Evolutionary conservation across 225 moss, liverwort and hornwort genomes (phyloP).

Genomic region (Pseudisothecium myosuroides): DNA sequence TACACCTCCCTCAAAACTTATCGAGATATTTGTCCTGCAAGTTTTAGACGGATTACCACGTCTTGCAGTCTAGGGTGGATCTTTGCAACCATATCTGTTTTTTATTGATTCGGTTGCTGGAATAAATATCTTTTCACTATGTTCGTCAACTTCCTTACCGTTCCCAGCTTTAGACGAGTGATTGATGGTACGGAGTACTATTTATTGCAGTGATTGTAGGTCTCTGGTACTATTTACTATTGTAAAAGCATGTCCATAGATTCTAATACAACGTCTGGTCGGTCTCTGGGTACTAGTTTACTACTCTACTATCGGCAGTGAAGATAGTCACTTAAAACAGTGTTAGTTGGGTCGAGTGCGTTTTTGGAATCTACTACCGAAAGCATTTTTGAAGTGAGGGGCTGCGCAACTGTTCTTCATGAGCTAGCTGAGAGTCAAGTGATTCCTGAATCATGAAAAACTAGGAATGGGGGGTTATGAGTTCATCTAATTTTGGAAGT

Average conservation of each 20-base stretch:
- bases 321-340: neutral
- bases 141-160: neutral
- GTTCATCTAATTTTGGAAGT: neutral
- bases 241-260: neutral
- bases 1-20: neutral
- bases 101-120: neutral
- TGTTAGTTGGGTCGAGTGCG: neutral
- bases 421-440: neutral
- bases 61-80: neutral
- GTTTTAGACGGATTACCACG: constrained; percentile 1
- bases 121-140: neutral
- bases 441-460: neutral
- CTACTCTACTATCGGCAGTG: neutral
- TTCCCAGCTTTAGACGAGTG: neutral
- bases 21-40: neutral
- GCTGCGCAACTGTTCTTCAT: neutral
- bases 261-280: neutral
- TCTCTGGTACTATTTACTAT: neutral
- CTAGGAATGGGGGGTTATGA: neutral
- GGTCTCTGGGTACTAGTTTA: neutral
- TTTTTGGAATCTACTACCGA: neutral
- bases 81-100: neutral
- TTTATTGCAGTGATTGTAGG: neutral
- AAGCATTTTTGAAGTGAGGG: neutral
- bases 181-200: neutral